Evolutionary conservation across 352 stramenopile genomes (phyloP).

Genomic region (Pythium plurisporium): DNA sequence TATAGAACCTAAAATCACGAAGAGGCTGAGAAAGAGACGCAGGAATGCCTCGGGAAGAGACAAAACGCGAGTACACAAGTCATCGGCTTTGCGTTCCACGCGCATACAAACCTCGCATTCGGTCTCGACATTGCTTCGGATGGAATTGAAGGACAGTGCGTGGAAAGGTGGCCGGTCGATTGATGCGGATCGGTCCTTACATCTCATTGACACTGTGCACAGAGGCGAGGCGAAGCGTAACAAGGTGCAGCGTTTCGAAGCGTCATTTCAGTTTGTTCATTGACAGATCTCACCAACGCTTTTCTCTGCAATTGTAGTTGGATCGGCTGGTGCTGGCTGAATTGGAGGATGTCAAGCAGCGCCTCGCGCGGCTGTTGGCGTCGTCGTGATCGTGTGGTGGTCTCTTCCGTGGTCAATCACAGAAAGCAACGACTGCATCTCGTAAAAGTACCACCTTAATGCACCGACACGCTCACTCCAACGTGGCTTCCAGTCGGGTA

Average conservation of each 20-base stretch:
- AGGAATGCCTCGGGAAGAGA: neutral
- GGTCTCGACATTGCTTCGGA: constrained; percentile 18
- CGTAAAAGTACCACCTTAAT: constrained; percentile 77
- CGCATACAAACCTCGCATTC: constrained; percentile 11
- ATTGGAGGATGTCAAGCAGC: constrained; percentile 59
- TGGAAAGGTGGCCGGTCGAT: neutral
- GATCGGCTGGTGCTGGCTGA: constrained; percentile 58
- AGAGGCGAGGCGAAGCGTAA: constrained; percentile 55
- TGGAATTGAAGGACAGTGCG: constrained; percentile 10
- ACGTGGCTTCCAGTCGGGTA: constrained; percentile 60
- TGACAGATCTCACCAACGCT: too few relatives aligned
- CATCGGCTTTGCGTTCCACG: constrained; percentile 4
- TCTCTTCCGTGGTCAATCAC: neutral
- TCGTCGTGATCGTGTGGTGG: constrained; percentile 1
- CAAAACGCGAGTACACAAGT: constrained; percentile 1
- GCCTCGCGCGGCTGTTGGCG: constrained; percentile 46
- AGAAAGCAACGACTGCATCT: constrained; percentile 26
- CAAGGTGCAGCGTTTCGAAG: too few relatives aligned
- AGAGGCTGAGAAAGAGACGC: neutral
- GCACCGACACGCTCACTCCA: constrained; percentile 47
- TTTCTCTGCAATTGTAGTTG: too few relatives aligned
- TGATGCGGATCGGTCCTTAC: constrained; percentile 22
- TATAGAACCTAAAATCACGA: neutral
- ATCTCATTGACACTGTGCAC: constrained; percentile 42
- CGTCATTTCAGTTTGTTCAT: too few relatives aligned